Base-by-base conservation (phyloP, 495 filamentous ascomycete species). In the Penicillium cosmopolitanum region DNA sequence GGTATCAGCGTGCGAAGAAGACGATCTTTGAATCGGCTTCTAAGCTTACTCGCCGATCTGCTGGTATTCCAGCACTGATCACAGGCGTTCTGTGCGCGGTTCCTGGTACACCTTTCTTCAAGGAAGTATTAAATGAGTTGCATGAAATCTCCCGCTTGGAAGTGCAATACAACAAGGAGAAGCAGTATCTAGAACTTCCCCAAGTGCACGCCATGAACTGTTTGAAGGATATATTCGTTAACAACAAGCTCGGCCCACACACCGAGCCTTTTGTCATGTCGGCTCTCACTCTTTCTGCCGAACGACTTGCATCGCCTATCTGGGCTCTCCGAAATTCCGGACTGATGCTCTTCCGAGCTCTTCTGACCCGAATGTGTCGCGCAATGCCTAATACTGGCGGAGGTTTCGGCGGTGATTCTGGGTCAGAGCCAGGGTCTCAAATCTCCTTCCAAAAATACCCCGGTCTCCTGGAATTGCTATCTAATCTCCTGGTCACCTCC, bases 201-300 rank as follows among this genome's bases (percentile, higher is more conserved):
- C 95, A 97, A 74, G 95, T 98, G 2, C 95, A 98, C 66, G 92
- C 94, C 0, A 80, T 97, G 61, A 98, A 98, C 62, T 96, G 88
- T 60, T 73, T 98, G 46, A 91, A 93, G 67, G 90, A 93, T 54
- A 87, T 95, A 6, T 95, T 97, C 68, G 90, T 85, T 35, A 91
- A 88, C 64, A 88, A 89, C 5, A 83, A 84, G 19, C 78, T 97
- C 12, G 87, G 85, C 10, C 71, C 74, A 19, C 65, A 71, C 38
- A 86, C 89, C 0, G 90, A 93, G 58, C 73, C 70, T 1, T 86
- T 90, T 60, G 80, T 98, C 25, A 87, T 89, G 53, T 69, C 82
- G n/a, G 84, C 84, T 10, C 75, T 98, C 16, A 84, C 86, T 38
- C 79, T 97, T 38, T 92, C 92, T 8, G 88, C 89, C 12, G 78